These are phyloP conservation scores for Whalleya microplaca DNA, from an alignment of 2,329 filamentous ascomycete species.

Conservation along the genomic window DNA sequence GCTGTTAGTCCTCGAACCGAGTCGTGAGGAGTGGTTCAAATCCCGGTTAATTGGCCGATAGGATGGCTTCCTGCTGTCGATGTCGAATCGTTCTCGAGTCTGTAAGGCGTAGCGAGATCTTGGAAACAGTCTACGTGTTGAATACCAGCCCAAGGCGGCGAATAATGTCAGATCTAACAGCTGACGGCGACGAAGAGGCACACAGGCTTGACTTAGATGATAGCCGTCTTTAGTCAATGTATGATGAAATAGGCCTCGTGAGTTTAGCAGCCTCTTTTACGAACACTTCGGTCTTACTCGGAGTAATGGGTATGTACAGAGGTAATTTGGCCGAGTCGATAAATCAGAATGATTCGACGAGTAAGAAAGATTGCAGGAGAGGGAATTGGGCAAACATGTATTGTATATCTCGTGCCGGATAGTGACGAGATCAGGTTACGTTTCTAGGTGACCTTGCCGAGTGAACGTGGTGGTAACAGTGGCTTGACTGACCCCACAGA, in stretches of 20 bases:
- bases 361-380: slow-evolving; percentile 8
- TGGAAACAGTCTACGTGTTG: slow-evolving; percentile 22
- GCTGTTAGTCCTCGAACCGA: slow-evolving; percentile 27
- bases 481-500: slow-evolving; percentile 22
- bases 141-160: slow-evolving; percentile 11
- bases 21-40: slow-evolving; percentile 22
- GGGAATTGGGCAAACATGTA: slow-evolving; percentile 20
- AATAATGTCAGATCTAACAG: slow-evolving; percentile 27
- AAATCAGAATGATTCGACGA: slow-evolving; percentile 26
- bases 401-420: slow-evolving; percentile 19
- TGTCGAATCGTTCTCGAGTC: slow-evolving; percentile 6
- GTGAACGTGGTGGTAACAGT: slow-evolving; percentile 20
- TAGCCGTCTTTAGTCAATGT: slow-evolving; percentile 15
- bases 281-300: slow-evolving; percentile 8
- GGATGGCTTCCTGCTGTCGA: slow-evolving; percentile 13
- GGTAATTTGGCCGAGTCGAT: slow-evolving; percentile 15
- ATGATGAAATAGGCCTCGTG: slow-evolving; percentile 16
- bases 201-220: slow-evolving; percentile 16
- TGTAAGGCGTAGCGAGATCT: slow-evolving; percentile 5
- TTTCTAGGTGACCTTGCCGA: slow-evolving; percentile 17
- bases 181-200: slow-evolving; percentile 21
- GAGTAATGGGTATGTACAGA: slow-evolving; percentile 19
- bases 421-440: slow-evolving; percentile 14
- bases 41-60: slow-evolving; percentile 30
- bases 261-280: slow-evolving; percentile 16